A percentile compares a stretch with the other conserved stretches of the same genome.
Conservation (phyloP, 1,139 yeast genomes). For the Candida frijolesensis region DNA sequence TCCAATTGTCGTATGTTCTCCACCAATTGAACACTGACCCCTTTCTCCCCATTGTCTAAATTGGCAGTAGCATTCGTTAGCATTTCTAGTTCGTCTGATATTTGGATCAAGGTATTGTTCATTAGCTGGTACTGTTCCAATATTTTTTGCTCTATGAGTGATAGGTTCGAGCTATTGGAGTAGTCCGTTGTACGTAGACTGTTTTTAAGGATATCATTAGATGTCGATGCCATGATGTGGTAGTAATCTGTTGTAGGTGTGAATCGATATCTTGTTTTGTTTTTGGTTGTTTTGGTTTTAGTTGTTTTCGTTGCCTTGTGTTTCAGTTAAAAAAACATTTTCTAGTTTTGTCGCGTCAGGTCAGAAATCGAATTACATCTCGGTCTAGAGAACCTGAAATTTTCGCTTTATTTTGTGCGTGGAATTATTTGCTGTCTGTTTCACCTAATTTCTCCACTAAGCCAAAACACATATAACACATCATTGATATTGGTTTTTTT, state of each 20-base stretch:
- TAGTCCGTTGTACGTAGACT: conserved; percentile 5
- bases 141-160: conserved; percentile 6
- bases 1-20: conserved; percentile 60
- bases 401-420: not conserved
- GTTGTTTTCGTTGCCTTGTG: not conserved
- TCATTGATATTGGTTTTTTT: not conserved
- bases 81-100: conserved; percentile 34
- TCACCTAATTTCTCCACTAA: not conserved
- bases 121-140: conserved; percentile 11
- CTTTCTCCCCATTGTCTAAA: conserved; percentile 7
- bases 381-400: not conserved
- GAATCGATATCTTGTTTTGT: not conserved
- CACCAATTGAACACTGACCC: conserved; percentile 33
- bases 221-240: not conserved
- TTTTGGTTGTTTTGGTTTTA: not conserved
- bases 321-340: not conserved
- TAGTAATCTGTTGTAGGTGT: not conserved
- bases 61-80: conserved; percentile 23
- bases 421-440: not conserved
- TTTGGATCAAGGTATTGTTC: conserved; percentile 24
- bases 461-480: not conserved
- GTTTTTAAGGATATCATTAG: not conserved
- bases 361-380: not conserved
- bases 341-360: not conserved
- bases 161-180: conserved; percentile 6